These are phyloP conservation scores for Paxillus ammoniavirescens DNA, from an alignment of 768 basidiomycete genomes.

Conservation along the genomic window DNA sequence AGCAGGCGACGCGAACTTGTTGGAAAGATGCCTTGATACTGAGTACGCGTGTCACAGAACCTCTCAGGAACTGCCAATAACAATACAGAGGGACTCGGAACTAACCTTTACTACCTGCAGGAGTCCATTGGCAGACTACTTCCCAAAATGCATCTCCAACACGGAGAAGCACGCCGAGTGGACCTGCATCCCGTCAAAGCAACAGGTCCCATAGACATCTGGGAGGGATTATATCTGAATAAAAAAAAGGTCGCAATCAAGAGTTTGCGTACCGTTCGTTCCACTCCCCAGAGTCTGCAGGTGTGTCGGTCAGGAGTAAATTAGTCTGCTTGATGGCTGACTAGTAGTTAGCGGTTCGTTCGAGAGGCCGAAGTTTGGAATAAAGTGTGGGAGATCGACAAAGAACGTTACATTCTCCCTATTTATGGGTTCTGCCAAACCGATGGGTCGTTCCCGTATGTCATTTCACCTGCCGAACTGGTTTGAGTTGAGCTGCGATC, in stretches of 20 bases:
- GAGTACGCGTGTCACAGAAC: slow-evolving; percentile 18
- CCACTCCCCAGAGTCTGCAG: slow-evolving; percentile 42
- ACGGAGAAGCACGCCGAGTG: slow-evolving; percentile 51
- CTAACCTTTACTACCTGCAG: slow-evolving; percentile 50
- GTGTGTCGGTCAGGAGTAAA: slow-evolving; percentile 27
- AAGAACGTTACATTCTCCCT: slow-evolving; percentile 51
- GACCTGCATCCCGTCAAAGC: slow-evolving; percentile 51
- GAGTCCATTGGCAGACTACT: slow-evolving; percentile 43
- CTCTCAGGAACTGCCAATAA: slow-evolving; percentile 13
- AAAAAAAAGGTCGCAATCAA: slow-evolving; percentile 59
- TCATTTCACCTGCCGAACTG: background rate
- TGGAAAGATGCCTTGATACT: slow-evolving; percentile 2
- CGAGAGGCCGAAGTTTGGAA: slow-evolving; percentile 56
- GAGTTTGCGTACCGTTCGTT: slow-evolving; percentile 49
- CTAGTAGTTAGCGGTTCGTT: slow-evolving; percentile 44
- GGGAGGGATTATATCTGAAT: slow-evolving; percentile 53
- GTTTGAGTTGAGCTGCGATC: slow-evolving; percentile 1
- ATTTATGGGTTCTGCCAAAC: slow-evolving; percentile 56
- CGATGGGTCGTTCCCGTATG: slow-evolving; percentile 58
- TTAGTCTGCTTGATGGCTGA: background rate
- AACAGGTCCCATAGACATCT: slow-evolving; percentile 52
- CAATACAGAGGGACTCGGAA: slow-evolving; percentile 44
- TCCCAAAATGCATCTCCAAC: slow-evolving; percentile 48
- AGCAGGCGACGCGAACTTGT: background rate
- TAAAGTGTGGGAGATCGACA: slow-evolving; percentile 50